Conservation (phyloP, 2,329 filamentous ascomycete genomes). For the Curvularia sp. region DNA sequence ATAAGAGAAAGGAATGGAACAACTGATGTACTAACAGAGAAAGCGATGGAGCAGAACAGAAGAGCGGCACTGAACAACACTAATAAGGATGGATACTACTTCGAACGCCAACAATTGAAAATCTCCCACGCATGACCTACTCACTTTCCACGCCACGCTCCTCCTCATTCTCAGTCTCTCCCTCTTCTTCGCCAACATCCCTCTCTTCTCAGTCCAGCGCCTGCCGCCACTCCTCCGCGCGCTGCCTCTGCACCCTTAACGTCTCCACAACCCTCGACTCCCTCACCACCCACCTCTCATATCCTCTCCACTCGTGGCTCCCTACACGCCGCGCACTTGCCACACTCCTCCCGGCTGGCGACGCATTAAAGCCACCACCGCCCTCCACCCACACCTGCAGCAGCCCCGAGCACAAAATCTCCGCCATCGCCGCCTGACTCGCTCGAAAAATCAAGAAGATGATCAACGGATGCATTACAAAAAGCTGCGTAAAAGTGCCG, state of each 20-base stretch:
- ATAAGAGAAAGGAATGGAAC: too few relatives aligned
- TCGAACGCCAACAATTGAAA: not conserved
- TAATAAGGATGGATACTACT: not conserved
- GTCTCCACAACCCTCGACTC: conserved; percentile 21
- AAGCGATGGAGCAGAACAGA: not conserved
- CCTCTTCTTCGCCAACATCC: conserved; percentile 11
- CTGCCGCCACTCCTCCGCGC: conserved; percentile 26
- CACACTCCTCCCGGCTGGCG: conserved; percentile 37
- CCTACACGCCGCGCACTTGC: conserved; percentile 25
- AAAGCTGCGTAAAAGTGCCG: conserved; percentile 20
- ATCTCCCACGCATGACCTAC: not conserved
- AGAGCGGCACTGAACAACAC: not conserved
- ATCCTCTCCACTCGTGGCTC: conserved; percentile 21
- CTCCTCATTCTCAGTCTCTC: not conserved
- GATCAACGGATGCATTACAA: conserved; percentile 37
- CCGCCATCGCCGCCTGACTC: conserved; percentile 34
- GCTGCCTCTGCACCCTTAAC: conserved; percentile 23
- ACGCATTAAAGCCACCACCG: conserved; percentile 41
- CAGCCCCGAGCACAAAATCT: conserved; percentile 41
- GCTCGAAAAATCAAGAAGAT: conserved; percentile 38
- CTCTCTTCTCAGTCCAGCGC: conserved; percentile 26
- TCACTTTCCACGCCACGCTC: not conserved
- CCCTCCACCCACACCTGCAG: conserved; percentile 38
- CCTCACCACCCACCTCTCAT: conserved; percentile 20
- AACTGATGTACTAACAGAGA: too few relatives aligned